Percentiles rank a stretch among this genome's conserved stretches.
phyloP scores from a whole-genome alignment of 805 yeast genomes.

The Yarrowia sp. region DNA sequence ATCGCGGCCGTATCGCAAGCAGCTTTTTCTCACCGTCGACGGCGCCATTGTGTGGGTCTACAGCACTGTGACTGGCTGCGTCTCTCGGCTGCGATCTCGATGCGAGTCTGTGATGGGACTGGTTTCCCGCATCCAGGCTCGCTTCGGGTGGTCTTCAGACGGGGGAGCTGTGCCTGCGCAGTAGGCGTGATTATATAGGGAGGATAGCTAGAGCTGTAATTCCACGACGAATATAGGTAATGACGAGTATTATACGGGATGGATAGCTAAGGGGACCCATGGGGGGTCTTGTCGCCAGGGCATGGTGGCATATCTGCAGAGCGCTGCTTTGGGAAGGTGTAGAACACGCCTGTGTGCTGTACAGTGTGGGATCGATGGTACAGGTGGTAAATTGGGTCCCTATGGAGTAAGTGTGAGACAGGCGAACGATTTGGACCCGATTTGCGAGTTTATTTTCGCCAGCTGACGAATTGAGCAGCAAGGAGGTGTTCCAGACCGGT shows the following conservation, averaged over 20 bases:
- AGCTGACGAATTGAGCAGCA: too few species aligned
- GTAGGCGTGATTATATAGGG: too few species aligned
- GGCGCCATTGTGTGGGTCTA: not conserved
- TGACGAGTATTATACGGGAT: not conserved
- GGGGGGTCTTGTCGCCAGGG: not conserved
- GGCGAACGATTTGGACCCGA: too few species aligned
- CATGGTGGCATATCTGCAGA: not conserved
- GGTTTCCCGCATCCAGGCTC: conserved; percentile 7
- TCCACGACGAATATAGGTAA: not conserved
- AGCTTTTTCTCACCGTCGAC: conserved; percentile 3
- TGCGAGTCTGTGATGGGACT: not conserved
- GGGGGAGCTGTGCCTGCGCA: not conserved
- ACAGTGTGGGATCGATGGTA: not conserved
- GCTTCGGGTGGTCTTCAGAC: not conserved
- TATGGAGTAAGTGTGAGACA: not conserved
- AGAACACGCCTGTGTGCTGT: not conserved
- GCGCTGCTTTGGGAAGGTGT: conserved; percentile 3
- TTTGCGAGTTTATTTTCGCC: too few species aligned
- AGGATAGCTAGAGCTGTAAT: not conserved
- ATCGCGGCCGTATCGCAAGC: conserved; percentile 5
- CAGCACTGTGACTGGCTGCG: not conserved
- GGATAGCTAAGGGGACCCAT: too few species aligned
- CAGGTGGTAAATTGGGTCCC: conserved; percentile 4
- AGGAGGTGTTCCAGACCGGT: not conserved
- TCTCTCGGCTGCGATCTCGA: not conserved